phyloP scores from a whole-genome alignment of 768 basidiomycete genomes.

The Russula griseocarnosa region DNA sequence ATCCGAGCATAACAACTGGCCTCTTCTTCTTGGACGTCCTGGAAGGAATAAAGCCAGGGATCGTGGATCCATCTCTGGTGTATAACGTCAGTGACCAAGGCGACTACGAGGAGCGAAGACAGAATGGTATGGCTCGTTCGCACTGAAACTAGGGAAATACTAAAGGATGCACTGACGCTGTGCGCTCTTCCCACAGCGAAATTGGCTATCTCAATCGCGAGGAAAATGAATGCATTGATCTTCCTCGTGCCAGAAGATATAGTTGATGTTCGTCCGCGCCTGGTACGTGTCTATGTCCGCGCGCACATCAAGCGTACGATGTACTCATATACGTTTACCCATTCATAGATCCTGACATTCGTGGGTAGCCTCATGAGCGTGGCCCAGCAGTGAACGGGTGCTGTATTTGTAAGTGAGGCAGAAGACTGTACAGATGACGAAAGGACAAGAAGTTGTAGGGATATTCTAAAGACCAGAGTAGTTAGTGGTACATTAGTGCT shows the following conservation, averaged over 20 bases:
- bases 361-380: conserved; percentile 89
- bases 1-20: conserved; percentile 81
- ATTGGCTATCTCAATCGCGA: conserved; percentile 96
- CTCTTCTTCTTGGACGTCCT: conserved; percentile 92
- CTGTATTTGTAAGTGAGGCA: conserved; percentile 11
- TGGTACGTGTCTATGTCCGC: conserved; percentile 45
- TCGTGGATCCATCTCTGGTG: conserved; percentile 86
- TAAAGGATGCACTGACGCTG: background rate
- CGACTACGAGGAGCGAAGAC: conserved; percentile 81
- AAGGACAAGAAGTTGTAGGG: background rate
- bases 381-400: conserved; percentile 36
- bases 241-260: conserved; percentile 98
- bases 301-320: background rate
- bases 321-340: conserved; percentile 3
- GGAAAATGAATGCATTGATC: conserved; percentile 94
- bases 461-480: conserved; percentile 15
- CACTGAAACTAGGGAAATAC: too few species aligned
- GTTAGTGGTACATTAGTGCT: background rate
- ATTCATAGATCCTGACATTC: conserved; percentile 84
- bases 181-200: conserved; percentile 57
- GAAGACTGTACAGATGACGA: background rate
- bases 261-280: conserved; percentile 85
- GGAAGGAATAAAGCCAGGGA: conserved; percentile 87
- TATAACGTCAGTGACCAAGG: conserved; percentile 55
- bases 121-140: conserved; percentile 68